Base-by-base conservation (phyloP, 768 basidiomycete species). In the Pleurotus tuber-regium region DNA sequence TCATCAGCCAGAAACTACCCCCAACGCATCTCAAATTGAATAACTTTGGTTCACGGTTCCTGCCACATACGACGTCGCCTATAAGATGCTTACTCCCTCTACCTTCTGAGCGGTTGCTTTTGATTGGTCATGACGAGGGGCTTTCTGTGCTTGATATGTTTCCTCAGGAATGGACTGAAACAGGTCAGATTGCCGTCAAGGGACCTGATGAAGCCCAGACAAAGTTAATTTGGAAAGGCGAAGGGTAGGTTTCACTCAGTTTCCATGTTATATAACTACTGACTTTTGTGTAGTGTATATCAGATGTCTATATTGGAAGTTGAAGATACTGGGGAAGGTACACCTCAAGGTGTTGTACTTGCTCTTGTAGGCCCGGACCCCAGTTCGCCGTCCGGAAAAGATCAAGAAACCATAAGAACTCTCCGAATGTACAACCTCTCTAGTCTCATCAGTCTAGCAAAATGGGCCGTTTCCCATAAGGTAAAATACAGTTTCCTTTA, bases 361-460 rank as follows among this genome's bases (percentile, higher is more conserved):
- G 82, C 80, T 3, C 77, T 93, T 23, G 85, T 92, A 4, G 85
- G 88, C 16, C 79, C 84, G 1, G 79, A 82, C 16, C 61, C 71
- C 8, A 9, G 16, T 2, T 80, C 81, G 18, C 72, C 76, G 4
- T 59, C 61, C 24, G 62, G 63, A 26, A 81, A 77, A 53, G 83
- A 88, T 30, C 66, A 75, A 44, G 87, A 89, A 56, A 64, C 74
- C 5, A 59, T 73, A 31, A 75, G 83, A 41, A 71, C 74, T 5
- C 66, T 92, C 33, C 80, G 91, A 33, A 92, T 93, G 89, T 93
- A 93, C 64, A 92, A 84, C 60, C 73, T 93, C 16, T 73, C 82
- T 16, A 89, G 89, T 61, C 67, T 93, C 4, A 76, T 78, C 7
- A 91, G 78, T 58, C 75, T 93, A 10, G 88, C 87, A 1, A 84